Evolutionary conservation across 495 filamentous ascomycete genomes (phyloP).

Genomic region (Neurospora sp.): DNA sequence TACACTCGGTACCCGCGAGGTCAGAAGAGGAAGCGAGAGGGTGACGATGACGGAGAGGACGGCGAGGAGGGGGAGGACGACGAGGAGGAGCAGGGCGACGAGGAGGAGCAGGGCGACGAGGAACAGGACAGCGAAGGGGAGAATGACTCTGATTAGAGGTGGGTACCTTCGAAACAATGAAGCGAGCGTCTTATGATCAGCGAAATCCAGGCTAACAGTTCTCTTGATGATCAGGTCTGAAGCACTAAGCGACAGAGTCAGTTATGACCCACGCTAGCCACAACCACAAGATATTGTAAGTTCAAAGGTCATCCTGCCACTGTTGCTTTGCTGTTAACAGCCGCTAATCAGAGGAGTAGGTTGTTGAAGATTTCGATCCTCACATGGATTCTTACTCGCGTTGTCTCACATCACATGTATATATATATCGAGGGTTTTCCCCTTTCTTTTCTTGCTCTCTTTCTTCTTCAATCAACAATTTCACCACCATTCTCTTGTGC

Average conservation of each 20-base stretch:
- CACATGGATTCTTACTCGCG: no score
- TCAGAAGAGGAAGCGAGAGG: not conserved
- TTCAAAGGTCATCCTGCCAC: not conserved
- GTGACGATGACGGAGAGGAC: not conserved
- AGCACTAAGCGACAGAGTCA: no score
- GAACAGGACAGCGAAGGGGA: not conserved
- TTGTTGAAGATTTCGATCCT: not conserved
- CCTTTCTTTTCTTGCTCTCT: no score
- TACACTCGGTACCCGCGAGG: not conserved
- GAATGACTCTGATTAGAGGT: not conserved
- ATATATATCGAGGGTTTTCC: no score
- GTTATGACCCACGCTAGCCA: not conserved
- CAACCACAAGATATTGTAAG: not conserved
- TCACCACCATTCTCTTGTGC: no score
- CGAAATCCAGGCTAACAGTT: not conserved
- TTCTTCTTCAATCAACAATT: no score
- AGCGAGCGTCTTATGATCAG: not conserved
- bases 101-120: not conserved
- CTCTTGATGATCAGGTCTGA: not conserved
- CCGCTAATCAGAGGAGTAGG: not conserved
- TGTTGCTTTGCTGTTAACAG: not conserved
- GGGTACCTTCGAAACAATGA: not conserved
- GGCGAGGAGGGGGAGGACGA: not conserved
- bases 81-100: rapidly evolving
- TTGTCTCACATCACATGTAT: no score